Evolutionary conservation across 257 asterid species (phyloP), one percentile per base, ranked within the genome.

Genomic region (Linderniella brevidens): DNA sequence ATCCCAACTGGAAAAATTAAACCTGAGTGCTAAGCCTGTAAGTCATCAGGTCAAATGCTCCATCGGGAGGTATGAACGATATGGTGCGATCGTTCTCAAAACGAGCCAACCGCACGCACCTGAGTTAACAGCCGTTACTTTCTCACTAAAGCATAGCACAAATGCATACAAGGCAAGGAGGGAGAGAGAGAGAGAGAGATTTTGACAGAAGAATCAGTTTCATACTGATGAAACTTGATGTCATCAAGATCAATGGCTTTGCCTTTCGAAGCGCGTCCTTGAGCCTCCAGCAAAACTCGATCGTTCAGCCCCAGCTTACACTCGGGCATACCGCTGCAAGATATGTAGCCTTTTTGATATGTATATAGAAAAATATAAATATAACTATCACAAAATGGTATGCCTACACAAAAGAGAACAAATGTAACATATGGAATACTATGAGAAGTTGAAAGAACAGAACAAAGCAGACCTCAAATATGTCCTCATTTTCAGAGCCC

Each of bases 11-110:
- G n/a, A n/a, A n/a, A n/a, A n/a, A n/a, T n/a, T n/a, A n/a, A n/a
- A 88, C 97, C 98, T 84, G 95, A 67, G 95, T 88, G 79, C 92
- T 79, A 54, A 88, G 86, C 71, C 98, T 74, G 67, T 88, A 88
- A 48, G 94, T 88, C 98, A 88, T 88, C 63, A 88, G 95, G 73
- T 88, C 98, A 69, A 88, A 88, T 48, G 95, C 62, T 46, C 98
- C 98, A 76, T 88, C 98, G 45, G 98, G 95, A 63, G 98, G 98
- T 65, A 83, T 59, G 59, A 88, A 88, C 59, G 95, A 76, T 72
- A 88, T 84, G 32, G 98, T 88, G 51, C 95, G 73, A 58, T 88
- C 98, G 54, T 79, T 88, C 56, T 88, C 98, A 56, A 84, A 88
- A 48, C 98, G 82, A 44, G 95, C 77, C 81, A 84, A 77, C 48